A percentile compares a stretch with the other conserved stretches of the same genome.
These are phyloP conservation scores for Arachnopeziza araneosa DNA, from an alignment of 2,329 filamentous ascomycete species.

Conservation along the genomic window DNA sequence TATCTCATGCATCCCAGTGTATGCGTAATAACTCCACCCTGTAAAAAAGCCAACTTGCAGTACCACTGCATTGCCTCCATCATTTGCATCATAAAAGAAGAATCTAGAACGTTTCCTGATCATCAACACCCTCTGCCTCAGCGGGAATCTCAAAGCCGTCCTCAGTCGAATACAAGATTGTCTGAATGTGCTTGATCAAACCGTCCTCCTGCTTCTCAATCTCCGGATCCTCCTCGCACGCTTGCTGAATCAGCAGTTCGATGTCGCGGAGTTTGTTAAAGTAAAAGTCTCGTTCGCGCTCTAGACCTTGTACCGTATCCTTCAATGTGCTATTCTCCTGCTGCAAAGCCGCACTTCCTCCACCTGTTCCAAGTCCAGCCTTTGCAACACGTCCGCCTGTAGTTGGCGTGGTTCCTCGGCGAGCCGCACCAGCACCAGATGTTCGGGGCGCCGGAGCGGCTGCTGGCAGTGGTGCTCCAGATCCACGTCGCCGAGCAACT, in stretches of 20 bases:
- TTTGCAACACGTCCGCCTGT: conserved; percentile 39
- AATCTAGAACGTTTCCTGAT: conserved; percentile 71
- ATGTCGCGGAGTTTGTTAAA: conserved; percentile 98
- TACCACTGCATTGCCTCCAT: conserved; percentile 7
- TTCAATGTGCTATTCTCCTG: conserved; percentile 85
- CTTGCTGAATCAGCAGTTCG: conserved; percentile 87
- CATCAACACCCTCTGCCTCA: conserved; percentile 59
- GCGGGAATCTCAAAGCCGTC: conserved; percentile 85
- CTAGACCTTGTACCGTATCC: conserved; percentile 89
- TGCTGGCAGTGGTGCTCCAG: conserved; percentile 49
- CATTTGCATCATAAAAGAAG: conserved; percentile 15
- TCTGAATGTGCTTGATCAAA: conserved; percentile 92
- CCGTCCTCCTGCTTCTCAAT: conserved; percentile 91
- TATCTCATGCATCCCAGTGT: conserved; percentile 19
- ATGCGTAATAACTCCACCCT: conserved; percentile 24
- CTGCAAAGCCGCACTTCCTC: conserved; percentile 66
- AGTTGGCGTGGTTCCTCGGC: conserved; percentile 36
- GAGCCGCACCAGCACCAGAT: conserved; percentile 38
- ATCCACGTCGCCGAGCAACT: conserved; percentile 74
- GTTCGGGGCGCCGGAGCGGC: conserved; percentile 45
- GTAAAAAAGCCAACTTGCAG: conserved; percentile 12
- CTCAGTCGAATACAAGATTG: conserved; percentile 95
- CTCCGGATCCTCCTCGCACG: conserved; percentile 86
- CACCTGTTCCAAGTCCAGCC: conserved; percentile 43
- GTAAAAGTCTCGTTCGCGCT: conserved; percentile 97